These are phyloP conservation scores for Populus tremula DNA, from an alignment of 345 rosid species.

Conservation along the genomic window DNA sequence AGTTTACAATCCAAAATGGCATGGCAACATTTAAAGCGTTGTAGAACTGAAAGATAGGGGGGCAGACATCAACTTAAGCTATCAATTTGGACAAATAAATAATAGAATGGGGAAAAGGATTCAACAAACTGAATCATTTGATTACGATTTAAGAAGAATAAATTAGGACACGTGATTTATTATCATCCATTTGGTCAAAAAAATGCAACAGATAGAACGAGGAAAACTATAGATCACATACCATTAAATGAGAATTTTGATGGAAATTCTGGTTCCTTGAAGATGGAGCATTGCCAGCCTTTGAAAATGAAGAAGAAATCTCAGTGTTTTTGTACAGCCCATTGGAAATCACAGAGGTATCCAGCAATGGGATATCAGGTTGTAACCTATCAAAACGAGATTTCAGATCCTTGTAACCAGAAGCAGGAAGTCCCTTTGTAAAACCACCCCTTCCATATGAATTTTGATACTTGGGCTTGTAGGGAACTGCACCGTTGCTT, in stretches of 20 bases:
- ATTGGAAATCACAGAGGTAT: neutral
- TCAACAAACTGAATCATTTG: neutral
- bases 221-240: conserved; percentile 13
- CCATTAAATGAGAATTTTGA: conserved; percentile 59
- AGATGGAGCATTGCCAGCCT: conserved; percentile 45
- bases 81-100: neutral
- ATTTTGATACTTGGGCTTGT: conserved; percentile 49
- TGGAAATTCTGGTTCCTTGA: conserved; percentile 60
- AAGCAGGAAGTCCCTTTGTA: conserved; percentile 43
- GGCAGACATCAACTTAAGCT: neutral
- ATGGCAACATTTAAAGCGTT: neutral
- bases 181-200: neutral
- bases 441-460: conserved; percentile 56
- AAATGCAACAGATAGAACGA: neutral
- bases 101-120: neutral
- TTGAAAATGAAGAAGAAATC: conserved; percentile 48
- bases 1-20: neutral
- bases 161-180: neutral
- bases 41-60: neutral
- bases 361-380: neutral
- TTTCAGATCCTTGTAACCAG: conserved; percentile 71
- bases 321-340: conserved; percentile 51
- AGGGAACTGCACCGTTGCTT: conserved; percentile 48
- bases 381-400: conserved; percentile 42
- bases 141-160: neutral